Base-by-base conservation (phyloP, 768 basidiomycete genomes). In the Leucosporidium scottii region DNA sequence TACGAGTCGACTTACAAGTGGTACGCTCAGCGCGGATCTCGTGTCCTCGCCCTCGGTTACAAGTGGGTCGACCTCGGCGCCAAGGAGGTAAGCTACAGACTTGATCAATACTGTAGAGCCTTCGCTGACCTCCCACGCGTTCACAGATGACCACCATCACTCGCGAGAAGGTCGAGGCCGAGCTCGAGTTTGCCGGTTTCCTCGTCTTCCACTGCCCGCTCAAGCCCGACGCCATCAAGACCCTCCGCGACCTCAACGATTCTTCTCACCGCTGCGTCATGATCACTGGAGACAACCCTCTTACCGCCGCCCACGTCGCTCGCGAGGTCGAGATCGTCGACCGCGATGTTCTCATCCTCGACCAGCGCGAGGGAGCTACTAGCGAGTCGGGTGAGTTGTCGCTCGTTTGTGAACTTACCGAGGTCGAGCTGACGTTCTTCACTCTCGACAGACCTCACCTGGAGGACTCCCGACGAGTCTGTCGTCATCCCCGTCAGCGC, bases 241-340 rank as follows among this genome's bases (percentile, higher is more conserved):
- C 90, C 0, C 83, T 99, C 66, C 91, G 89, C 79, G 94, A 94
- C 91, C 82, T 99, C 62, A 87, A 88, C 4, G 94, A 98, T 76
- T 91, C 94, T 12, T 96, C 93, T 0, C 96, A 99, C 79, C 85
- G 96, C 92, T 98, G 96, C 77, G 83, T 98, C 65, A 99, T 99
- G 96, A 99, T 99, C 71, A 99, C 96, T 56, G 96, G 96, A 48
- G 96, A 99, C 78, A 98, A 98, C 78, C 96, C 96, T 12, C 80
- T 99, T 62, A 99, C 96, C 0, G 96, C 96, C 12, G 87, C 90
- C 0, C 96, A 98, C 76, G 93, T 99, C 55, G 96, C 96, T 23
- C 84, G 84, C 30, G 92, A 94, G 75, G 96, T 99, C 12, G 94
- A 99, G 75, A 98, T 98, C 68, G 88, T 99, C 25, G 96, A 99